Base-by-base conservation (phyloP, 768 basidiomycete species). In the Ramaria rubella region DNA sequence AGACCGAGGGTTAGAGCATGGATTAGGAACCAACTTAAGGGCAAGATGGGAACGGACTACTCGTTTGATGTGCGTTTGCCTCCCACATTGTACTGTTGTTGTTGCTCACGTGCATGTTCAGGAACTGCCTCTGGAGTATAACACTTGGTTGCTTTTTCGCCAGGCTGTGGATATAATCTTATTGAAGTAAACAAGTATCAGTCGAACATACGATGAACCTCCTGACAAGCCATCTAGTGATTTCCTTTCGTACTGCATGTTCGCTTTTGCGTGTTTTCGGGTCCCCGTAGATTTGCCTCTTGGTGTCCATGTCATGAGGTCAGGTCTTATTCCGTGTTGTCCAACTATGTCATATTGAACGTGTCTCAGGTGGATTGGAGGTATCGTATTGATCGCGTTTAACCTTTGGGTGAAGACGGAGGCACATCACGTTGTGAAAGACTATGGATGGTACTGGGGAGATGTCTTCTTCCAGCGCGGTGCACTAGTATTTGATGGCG, bases 361-460 rank as follows among this genome's bases (percentile, higher is more conserved):
- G 60, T 63, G 57, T 38, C 46, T 2, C 57, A 91, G 91, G 62
- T 99, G 95, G 95, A 70, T 87, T 44, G 86, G 87, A 21, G 96
- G 96, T 4, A 68, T 90, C 58, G 78, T 81, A 0, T 74, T 99
- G 24, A 93, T 98, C 67, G 80, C 79, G 21, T 98, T 98, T 78
- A 98, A 99, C 69, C 78, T 98, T 33, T 98, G 94, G 94, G 93
- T 99, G 60, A 99, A 99, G 68, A 90, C 88, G 2, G 95, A 98
- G 66, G 96, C 96, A 0, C 96, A 99, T 68, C 81, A 92, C 53
- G 92, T 98, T 49, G 94, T 98, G 59, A 98, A 96, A 64, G 95
- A 97, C 65, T 97, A 95, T 62, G 94, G 94, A 15, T 97, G 93
- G 94, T 97, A 94, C 69, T 93, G 92, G 92, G 94, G 90, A 9